Evolutionary conservation across 164 flowering plant genomes (phyloP).

Genomic region (Nelumbo lutea): DNA sequence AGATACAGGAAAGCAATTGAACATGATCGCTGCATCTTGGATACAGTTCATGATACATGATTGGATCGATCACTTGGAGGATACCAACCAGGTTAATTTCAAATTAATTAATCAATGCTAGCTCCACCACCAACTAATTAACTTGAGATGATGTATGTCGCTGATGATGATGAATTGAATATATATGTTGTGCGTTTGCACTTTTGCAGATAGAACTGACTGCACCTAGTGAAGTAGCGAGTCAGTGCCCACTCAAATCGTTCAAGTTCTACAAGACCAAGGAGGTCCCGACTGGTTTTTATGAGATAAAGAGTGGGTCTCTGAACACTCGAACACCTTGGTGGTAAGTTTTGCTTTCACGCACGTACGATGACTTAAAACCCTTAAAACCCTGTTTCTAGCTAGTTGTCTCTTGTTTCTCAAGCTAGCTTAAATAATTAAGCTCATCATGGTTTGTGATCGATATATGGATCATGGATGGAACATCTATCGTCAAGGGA

Average conservation of each 20-base stretch:
- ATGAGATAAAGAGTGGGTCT: conserved; percentile 7
- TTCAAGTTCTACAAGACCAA: conserved; percentile 30
- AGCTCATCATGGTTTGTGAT: too few species aligned
- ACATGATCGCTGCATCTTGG: conserved; percentile 47
- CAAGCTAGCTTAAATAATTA: too few species aligned
- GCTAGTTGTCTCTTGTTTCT: too few species aligned
- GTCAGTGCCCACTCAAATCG: conserved; percentile 35
- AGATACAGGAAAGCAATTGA: conserved; percentile 42
- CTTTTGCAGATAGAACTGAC: conserved; percentile 27
- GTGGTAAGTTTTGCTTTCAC: conserved; percentile 1
- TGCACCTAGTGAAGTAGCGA: conserved; percentile 33
- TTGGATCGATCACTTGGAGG: conserved; percentile 47
- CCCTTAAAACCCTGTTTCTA: too few species aligned
- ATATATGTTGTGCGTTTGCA: too few species aligned
- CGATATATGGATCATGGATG: neutral
- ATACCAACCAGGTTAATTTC: conserved; percentile 27
- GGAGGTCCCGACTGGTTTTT: conserved; percentile 7
- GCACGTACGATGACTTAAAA: neutral
- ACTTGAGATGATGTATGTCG: too few species aligned
- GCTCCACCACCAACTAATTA: too few species aligned
- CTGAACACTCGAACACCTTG: conserved; percentile 7
- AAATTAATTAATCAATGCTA: too few species aligned
- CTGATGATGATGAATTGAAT: too few species aligned
- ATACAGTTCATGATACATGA: conserved; percentile 52
- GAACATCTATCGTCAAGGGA: conserved; percentile 24